Evolutionary conservation across 2,329 filamentous ascomycete species (phyloP).

Genomic region (Tolypocladium amazonense): DNA sequence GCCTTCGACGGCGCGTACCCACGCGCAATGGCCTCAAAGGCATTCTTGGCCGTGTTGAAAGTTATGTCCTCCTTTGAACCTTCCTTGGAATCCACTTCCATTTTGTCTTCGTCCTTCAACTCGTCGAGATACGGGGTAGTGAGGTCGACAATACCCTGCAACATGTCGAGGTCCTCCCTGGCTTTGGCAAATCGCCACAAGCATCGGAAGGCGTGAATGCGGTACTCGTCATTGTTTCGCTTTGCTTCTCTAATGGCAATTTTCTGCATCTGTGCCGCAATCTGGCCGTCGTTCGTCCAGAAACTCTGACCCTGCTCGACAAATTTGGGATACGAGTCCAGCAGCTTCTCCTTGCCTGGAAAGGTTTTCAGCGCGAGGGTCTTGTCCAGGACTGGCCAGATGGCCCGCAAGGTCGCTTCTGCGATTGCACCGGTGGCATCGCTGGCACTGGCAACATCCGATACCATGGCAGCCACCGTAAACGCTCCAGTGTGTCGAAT

Average conservation of each 20-base stretch:
- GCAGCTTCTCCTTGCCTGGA: slow-evolving; percentile 76
- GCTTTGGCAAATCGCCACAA: slow-evolving; percentile 64
- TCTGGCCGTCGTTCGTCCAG: slow-evolving; percentile 38
- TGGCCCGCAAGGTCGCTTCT: slow-evolving; percentile 43
- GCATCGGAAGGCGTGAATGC: slow-evolving; percentile 60
- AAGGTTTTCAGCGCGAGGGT: slow-evolving; percentile 84
- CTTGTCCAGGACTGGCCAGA: slow-evolving; percentile 81
- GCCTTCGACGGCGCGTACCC: slow-evolving; percentile 36
- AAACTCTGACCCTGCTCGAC: slow-evolving; percentile 52
- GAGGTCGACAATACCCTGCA: slow-evolving; percentile 54
- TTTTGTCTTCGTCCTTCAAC: slow-evolving; percentile 45
- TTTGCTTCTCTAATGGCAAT: slow-evolving; percentile 80
- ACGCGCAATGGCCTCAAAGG: slow-evolving; percentile 37
- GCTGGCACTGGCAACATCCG: slow-evolving; percentile 50
- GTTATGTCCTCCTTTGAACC: slow-evolving; percentile 30
- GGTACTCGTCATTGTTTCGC: slow-evolving; percentile 78
- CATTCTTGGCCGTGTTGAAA: slow-evolving; percentile 35
- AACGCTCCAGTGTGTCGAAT: slow-evolving; percentile 83
- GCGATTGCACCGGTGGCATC: slow-evolving; percentile 49
- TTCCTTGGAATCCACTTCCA: slow-evolving; percentile 56
- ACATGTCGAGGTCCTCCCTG: slow-evolving; percentile 59
- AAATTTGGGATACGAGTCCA: slow-evolving; percentile 71
- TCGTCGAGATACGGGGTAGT: slow-evolving; percentile 53
- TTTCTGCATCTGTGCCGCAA: slow-evolving; percentile 63
- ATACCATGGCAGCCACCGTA: slow-evolving; percentile 63